phyloP scores from a whole-genome alignment of 495 filamentous ascomycete species.

The Choiromyces venosus region DNA sequence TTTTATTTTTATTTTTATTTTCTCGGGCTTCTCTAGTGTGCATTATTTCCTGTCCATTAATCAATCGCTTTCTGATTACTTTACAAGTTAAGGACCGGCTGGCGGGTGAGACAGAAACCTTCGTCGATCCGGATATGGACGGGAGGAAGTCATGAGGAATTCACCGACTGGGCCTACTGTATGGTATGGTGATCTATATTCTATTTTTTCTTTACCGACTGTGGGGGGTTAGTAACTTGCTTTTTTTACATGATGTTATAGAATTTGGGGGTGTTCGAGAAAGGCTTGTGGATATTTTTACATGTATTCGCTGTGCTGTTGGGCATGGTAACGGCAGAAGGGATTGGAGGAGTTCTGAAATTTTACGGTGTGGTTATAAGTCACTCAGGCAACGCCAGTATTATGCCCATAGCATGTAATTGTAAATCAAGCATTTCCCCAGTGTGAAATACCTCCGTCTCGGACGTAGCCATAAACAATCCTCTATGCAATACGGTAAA shows the following conservation, averaged over 20 bases:
- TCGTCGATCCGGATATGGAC: too few relatives aligned
- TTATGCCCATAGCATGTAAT: not conserved
- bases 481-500: not conserved
- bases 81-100: too few relatives aligned
- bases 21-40: too few relatives aligned
- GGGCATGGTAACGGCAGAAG: not conserved
- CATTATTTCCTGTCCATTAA: too few relatives aligned
- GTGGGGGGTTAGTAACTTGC: not conserved
- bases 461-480: not conserved
- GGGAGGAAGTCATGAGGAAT: too few relatives aligned
- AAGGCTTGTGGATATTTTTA: not conserved
- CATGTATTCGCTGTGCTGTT: not conserved
- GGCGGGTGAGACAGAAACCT: too few relatives aligned
- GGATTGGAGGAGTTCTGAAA: not conserved
- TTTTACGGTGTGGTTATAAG: not conserved
- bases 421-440: not conserved
- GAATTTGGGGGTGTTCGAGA: not conserved
- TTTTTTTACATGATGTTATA: not conserved
- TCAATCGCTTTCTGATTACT: too few relatives aligned
- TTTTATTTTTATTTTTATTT: too few relatives aligned
- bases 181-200: too few relatives aligned
- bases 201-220: not conserved
- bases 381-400: not conserved
- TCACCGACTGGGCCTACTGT: too few relatives aligned
- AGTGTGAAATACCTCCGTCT: not conserved